phyloP scores from a whole-genome alignment of 768 basidiomycete species.

The Tricholoma saponaceum region DNA sequence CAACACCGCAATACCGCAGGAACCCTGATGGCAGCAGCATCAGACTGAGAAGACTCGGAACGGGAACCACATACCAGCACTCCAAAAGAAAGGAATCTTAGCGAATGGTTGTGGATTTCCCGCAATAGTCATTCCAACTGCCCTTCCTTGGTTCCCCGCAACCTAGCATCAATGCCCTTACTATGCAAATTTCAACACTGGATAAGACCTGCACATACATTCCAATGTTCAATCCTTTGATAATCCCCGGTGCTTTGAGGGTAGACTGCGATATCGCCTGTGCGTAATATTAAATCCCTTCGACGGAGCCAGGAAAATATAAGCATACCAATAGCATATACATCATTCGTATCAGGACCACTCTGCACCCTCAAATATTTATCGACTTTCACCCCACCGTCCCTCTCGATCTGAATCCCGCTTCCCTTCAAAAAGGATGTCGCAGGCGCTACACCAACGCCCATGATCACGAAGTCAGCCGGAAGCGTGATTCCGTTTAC shows the following conservation, averaged over 20 bases:
- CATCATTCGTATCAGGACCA: constrained; percentile 38
- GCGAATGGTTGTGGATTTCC: constrained; percentile 61
- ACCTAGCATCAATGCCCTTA: constrained; percentile 38
- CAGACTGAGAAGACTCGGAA: neutral
- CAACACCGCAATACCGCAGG: constrained; percentile 80
- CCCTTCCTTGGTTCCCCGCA: constrained; percentile 82
- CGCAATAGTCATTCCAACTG: constrained; percentile 76
- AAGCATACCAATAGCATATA: constrained; percentile 65
- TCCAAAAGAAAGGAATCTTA: constrained; percentile 89
- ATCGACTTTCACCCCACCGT: constrained; percentile 76
- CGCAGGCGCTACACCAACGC: constrained; percentile 81
- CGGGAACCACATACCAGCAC: constrained; percentile 56
- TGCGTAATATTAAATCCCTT: neutral
- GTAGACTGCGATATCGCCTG: constrained; percentile 80
- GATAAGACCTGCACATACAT: constrained; percentile 39
- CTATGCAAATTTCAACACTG: neutral
- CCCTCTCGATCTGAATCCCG: constrained; percentile 64
- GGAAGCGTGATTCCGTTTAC: constrained; percentile 61
- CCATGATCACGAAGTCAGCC: constrained; percentile 81
- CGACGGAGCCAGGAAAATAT: neutral
- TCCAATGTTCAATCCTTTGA: constrained; percentile 86
- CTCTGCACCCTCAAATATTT: constrained; percentile 59
- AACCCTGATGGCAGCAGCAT: constrained; percentile 50
- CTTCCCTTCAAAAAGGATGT: constrained; percentile 76
- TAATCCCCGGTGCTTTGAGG: constrained; percentile 54